Evolutionary conservation across 1,284 basidiomycete species (phyloP).

Genomic region (Melampsora larici-populina): DNA sequence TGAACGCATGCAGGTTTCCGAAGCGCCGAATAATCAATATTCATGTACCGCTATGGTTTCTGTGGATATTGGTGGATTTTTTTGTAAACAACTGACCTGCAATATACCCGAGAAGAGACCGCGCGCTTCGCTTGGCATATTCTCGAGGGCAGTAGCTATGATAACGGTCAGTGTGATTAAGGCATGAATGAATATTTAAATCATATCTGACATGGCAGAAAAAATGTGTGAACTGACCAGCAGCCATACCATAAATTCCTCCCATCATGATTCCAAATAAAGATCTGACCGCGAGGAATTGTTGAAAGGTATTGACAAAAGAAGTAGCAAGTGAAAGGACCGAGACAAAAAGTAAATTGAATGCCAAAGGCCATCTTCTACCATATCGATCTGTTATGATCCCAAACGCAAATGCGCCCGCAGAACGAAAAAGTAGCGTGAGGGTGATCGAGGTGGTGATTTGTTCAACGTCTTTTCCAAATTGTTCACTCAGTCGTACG

Average conservation of each 20-base stretch:
- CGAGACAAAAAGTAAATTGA: constrained; percentile 66
- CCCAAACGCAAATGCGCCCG: constrained; percentile 78
- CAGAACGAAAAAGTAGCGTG: constrained; percentile 81
- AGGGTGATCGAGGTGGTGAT: constrained; percentile 73
- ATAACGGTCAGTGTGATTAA: background rate
- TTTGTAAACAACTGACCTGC: constrained; percentile 63
- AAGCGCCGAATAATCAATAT: no score
- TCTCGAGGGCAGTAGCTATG: constrained; percentile 70
- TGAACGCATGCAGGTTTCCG: background rate
- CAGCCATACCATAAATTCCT: constrained; percentile 57
- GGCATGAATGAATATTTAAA: constrained; percentile 13
- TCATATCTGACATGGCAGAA: background rate
- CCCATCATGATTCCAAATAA: constrained; percentile 70
- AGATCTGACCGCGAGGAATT: constrained; percentile 57
- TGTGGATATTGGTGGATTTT: constrained; percentile 14
- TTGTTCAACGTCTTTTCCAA: constrained; percentile 50
- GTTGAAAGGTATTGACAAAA: constrained; percentile 57
- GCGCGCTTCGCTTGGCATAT: constrained; percentile 78
- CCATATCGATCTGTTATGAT: constrained; percentile 63
- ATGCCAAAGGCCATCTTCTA: constrained; percentile 84
- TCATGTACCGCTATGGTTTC: background rate
- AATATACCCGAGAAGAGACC: constrained; percentile 80
- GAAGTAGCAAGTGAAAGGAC: constrained; percentile 70
- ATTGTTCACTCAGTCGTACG: constrained; percentile 58
- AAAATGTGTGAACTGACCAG: constrained; percentile 27